phyloP scores from a whole-genome alignment of 192 early-diverging fungal species.

The Podila epigama region DNA sequence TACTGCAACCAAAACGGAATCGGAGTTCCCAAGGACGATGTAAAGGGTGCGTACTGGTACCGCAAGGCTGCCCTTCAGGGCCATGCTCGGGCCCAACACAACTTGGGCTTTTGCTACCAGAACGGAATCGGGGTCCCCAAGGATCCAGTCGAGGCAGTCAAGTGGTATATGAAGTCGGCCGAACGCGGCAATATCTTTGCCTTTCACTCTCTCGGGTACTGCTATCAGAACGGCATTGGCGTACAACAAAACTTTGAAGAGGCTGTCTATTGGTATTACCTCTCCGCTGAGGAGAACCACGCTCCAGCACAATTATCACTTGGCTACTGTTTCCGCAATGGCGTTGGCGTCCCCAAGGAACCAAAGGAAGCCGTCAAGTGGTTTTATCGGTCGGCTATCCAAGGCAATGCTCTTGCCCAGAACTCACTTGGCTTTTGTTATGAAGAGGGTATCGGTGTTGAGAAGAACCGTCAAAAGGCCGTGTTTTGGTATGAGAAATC shows the following conservation, averaged over 20 bases:
- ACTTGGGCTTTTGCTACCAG: conserved; percentile 88
- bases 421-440: conserved; percentile 85
- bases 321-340: conserved; percentile 68
- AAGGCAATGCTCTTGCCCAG: conserved; percentile 78
- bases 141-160: conserved; percentile 54
- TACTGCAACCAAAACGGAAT: conserved; percentile 77
- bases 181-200: conserved; percentile 64
- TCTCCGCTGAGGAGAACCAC: conserved; percentile 61
- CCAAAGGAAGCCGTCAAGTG: conserved; percentile 63
- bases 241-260: conserved; percentile 54
- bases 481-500: conserved; percentile 71
- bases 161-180: conserved; percentile 58
- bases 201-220: conserved; percentile 65
- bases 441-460: conserved; percentile 78
- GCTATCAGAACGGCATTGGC: conserved; percentile 68
- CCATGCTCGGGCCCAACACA: conserved; percentile 62
- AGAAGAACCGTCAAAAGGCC: conserved; percentile 64
- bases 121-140: conserved; percentile 82
- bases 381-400: conserved; percentile 69
- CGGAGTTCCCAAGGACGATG: conserved; percentile 56
- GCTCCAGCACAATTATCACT: conserved; percentile 64
- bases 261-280: conserved; percentile 66
- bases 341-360: conserved; percentile 66
- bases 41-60: conserved; percentile 67
- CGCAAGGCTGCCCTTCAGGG: conserved; percentile 65